Evolutionary conservation across 495 filamentous ascomycete genomes (phyloP).

Genomic region (Aspergillus steynii): DNA sequence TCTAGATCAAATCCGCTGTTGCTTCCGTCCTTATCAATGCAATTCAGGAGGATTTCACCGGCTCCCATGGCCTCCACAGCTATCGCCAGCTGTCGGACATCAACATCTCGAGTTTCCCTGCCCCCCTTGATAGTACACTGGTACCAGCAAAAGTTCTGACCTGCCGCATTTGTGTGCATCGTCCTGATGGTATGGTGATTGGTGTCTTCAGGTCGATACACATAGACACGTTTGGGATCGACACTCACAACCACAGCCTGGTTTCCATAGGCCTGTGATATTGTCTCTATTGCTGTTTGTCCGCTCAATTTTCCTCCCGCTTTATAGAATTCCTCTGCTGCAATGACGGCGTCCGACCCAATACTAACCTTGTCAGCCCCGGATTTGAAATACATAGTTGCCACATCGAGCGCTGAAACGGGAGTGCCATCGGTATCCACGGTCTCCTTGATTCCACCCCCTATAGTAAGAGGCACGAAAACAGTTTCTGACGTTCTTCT

Average conservation of each 20-base stretch:
- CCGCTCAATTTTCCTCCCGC: slow-evolving; percentile 67
- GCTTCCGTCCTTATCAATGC: slow-evolving; percentile 95
- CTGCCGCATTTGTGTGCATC: slow-evolving; percentile 63
- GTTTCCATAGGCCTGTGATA: slow-evolving; percentile 90
- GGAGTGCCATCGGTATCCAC: slow-evolving; percentile 86
- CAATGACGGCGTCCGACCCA: slow-evolving; percentile 89
- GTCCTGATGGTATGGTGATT: slow-evolving; percentile 78
- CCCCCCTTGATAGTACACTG: slow-evolving; percentile 97
- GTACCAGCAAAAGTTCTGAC: slow-evolving; percentile 91
- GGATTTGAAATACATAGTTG: slow-evolving; percentile 95
- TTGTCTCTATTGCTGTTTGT: slow-evolving; percentile 89
- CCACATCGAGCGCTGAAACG: slow-evolving; percentile 85
- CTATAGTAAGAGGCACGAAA: slow-evolving; percentile 96
- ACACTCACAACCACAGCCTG: slow-evolving; percentile 97
- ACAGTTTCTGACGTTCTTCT: slow-evolving; percentile 84
- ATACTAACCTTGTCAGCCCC: slow-evolving; percentile 99
- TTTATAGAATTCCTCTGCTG: slow-evolving; percentile 84
- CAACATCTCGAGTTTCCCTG: slow-evolving; percentile 84
- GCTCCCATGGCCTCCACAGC: slow-evolving; percentile 96
- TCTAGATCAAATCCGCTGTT: slow-evolving; percentile 96
- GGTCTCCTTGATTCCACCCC: slow-evolving; percentile 90
- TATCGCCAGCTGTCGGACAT: slow-evolving; percentile 80
- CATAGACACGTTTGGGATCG: slow-evolving; percentile 89
- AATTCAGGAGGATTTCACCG: slow-evolving; percentile 93
- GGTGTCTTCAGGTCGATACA: slow-evolving; percentile 69